These are phyloP conservation scores for Plasmodium coatneyi DNA, from an alignment of 169 alveolate species.

Conservation along the genomic window DNA sequence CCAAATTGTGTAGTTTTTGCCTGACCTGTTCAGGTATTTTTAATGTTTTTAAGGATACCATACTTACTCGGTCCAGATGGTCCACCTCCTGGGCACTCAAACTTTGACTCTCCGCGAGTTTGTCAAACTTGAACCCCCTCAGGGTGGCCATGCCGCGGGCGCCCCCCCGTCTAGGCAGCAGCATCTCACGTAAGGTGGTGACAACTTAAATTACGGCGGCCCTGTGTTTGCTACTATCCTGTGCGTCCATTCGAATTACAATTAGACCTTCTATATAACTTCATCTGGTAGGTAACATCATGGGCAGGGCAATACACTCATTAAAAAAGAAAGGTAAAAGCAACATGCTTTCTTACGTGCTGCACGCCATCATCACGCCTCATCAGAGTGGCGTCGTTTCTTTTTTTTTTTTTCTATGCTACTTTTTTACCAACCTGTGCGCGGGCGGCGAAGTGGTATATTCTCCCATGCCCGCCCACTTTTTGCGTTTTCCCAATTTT, in stretches of 20 bases:
- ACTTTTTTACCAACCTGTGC: neutral
- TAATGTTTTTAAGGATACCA: constrained; percentile 55
- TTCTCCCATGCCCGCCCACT: neutral
- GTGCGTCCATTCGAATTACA: neutral
- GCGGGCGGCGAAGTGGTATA: neutral
- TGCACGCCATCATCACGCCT: neutral
- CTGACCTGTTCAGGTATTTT: constrained; percentile 82
- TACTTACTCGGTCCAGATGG: constrained; percentile 46
- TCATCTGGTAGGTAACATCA: neutral
- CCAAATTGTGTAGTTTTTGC: constrained; percentile 77
- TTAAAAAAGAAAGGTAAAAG: neutral
- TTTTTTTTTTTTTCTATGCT: neutral
- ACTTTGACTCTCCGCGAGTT: constrained; percentile 57
- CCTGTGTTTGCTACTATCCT: neutral
- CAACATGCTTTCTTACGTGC: neutral
- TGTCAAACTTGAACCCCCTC: constrained; percentile 50
- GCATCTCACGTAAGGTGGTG: neutral
- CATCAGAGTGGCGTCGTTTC: neutral
- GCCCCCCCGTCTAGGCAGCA: neutral
- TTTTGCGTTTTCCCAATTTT: neutral
- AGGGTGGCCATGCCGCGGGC: neutral
- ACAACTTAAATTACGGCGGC: neutral
- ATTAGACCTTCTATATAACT: neutral
- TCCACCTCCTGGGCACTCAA: constrained; percentile 49
- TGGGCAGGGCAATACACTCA: neutral